Base-by-base conservation (phyloP, 495 filamentous ascomycete genomes). In the Opeltia flavorubescens region DNA sequence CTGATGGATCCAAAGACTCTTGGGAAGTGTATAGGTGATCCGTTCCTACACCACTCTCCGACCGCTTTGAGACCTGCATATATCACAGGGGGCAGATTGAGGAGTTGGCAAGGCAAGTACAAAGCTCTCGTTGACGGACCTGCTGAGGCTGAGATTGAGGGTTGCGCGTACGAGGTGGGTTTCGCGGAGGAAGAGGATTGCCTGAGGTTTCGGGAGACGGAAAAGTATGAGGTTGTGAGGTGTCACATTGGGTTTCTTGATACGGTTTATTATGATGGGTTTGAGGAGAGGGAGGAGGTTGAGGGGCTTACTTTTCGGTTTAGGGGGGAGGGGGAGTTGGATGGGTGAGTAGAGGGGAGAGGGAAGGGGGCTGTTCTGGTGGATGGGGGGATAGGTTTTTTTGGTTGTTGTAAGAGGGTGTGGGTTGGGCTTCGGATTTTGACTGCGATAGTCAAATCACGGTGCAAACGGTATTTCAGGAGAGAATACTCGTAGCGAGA, bases 151-250 rank as follows among this genome's bases (percentile, higher is more conserved):
- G 30, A 1, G 7, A 55, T 66, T 1, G 24, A 59, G 1, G 67
- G 67, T 2, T 59, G n/a, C 15, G 62, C 65, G 18, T 71, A 61
- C 46, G 20, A 49, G 17, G 62, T 72, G 4, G 15, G 48, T 28
- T 51, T 38, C 3, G 31, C 43, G 35, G 62, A 63, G 11, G 48
- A 66, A 36, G 66, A 72, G 51, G 62, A 67, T 28, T 56, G 53
- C 12, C 44, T 69, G 23, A 41, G 59, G 23, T 38, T 39, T 3
- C 66, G 67, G 41, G 66, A 70, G 50, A 67, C 63, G 43, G 58
- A 59, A 13, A 51, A 48, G 7, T 70, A 71, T 46, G 67, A 69
- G 44, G 65, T 70, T 2, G 63, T 69, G 12, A 44, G 64, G 24
- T 72, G 65, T 49, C 44, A 44, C 3, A 69, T 69, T 24, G 18